phyloP scores from a whole-genome alignment of 2,329 filamentous ascomycete species.

The Sporothrix globosa region DNA sequence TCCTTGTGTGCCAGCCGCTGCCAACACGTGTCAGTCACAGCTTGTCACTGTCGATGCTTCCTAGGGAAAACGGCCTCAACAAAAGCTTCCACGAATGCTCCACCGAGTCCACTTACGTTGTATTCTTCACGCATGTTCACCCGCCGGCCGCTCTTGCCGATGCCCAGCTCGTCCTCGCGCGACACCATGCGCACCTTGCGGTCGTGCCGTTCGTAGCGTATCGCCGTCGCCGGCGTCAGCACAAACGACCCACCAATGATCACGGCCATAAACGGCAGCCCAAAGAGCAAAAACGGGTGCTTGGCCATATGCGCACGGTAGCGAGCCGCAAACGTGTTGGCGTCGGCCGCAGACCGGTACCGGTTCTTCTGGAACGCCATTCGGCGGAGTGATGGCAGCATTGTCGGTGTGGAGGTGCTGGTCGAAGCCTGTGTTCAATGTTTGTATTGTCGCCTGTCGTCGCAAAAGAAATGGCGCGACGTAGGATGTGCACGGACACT shows the following conservation, averaged over 20 bases:
- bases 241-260: constrained; percentile 94
- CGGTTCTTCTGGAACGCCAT: constrained; percentile 67
- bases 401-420: not conserved
- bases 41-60: not conserved
- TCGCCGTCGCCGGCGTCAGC: constrained; percentile 87
- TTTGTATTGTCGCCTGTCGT: not conserved
- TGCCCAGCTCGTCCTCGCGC: constrained; percentile 81
- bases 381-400: not conserved
- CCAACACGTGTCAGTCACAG: not conserved
- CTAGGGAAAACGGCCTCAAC: not conserved
- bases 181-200: constrained; percentile 83
- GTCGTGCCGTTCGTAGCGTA: constrained; percentile 92
- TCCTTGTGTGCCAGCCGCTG: constrained; percentile 85
- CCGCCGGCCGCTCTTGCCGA: constrained; percentile 70
- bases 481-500: not conserved
- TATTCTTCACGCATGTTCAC: constrained; percentile 86
- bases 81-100: too few relatives aligned
- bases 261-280: constrained; percentile 85
- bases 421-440: not conserved
- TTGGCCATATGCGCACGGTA: constrained; percentile 77
- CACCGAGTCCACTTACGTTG: constrained; percentile 61
- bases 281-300: constrained; percentile 90
- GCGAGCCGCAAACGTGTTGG: constrained; percentile 69
- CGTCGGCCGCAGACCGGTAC: constrained; percentile 68
- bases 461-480: not conserved